phyloP scores from a whole-genome alignment of 768 basidiomycete species.

The Rhodotorula paludigena region DNA sequence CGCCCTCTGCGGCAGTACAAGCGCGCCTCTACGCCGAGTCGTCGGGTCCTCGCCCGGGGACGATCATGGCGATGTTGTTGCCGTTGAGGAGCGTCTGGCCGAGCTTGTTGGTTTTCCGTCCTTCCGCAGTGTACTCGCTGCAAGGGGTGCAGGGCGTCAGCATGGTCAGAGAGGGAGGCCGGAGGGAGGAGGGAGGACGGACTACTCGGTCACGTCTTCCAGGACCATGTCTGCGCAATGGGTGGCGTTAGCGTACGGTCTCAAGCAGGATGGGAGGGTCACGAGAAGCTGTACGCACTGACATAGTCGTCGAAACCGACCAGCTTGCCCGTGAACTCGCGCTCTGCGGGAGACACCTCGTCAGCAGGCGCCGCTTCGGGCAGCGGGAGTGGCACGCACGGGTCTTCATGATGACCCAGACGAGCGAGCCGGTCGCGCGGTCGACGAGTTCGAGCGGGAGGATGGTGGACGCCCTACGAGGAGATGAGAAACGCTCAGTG shows the following conservation, averaged over 20 bases:
- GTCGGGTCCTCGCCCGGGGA: slow-evolving; percentile 13
- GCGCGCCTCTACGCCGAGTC: background rate
- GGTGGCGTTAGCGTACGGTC: background rate
- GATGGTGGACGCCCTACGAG: slow-evolving; percentile 22
- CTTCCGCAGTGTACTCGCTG: slow-evolving; percentile 79
- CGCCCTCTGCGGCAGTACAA: background rate
- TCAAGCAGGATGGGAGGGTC: background rate
- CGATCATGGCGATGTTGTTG: slow-evolving; percentile 64
- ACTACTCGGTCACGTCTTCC: slow-evolving; percentile 97
- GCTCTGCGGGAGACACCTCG: slow-evolving; percentile 53
- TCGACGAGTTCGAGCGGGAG: slow-evolving; percentile 72
- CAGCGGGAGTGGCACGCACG: slow-evolving; percentile 4
- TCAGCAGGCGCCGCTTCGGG: background rate
- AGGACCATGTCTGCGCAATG: slow-evolving; percentile 61
- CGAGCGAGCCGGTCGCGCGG: slow-evolving; percentile 89
- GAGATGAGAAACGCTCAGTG: background rate
- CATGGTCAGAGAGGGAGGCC: background rate
- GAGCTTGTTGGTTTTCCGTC: slow-evolving; percentile 67
- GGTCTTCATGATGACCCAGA: slow-evolving; percentile 95
- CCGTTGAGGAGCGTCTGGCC: slow-evolving; percentile 86
- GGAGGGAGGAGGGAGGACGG: slow-evolving; percentile 46
- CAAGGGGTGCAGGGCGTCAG: background rate
- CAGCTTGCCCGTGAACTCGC: slow-evolving; percentile 91
- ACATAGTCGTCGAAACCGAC: slow-evolving; percentile 98
- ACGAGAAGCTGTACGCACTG: slow-evolving; percentile 58